Evolutionary conservation across 805 yeast genomes (phyloP).

Genomic region (Starmerella ratchasimensis): DNA sequence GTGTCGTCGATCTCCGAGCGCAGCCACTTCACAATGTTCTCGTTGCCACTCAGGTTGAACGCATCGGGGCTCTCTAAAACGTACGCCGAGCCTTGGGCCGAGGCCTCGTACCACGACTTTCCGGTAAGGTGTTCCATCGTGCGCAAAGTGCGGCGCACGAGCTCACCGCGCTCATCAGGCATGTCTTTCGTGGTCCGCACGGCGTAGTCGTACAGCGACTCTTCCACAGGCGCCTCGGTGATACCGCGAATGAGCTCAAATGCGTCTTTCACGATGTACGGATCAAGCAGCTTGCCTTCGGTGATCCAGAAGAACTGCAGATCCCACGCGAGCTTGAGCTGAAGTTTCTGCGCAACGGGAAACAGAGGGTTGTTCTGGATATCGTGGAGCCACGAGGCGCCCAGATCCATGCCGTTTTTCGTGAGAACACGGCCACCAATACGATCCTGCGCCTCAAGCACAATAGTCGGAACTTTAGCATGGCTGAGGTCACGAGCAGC

Average conservation of each 20-base stretch:
- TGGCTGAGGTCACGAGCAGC: slow-evolving; percentile 44
- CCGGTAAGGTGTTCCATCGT: slow-evolving; percentile 71
- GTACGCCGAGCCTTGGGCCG: slow-evolving; percentile 53
- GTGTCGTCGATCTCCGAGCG: slow-evolving; percentile 28
- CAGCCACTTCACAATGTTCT: slow-evolving; percentile 35
- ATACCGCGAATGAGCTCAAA: not conserved
- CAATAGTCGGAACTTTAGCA: slow-evolving; percentile 34
- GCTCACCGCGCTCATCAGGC: not conserved
- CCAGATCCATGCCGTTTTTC: slow-evolving; percentile 47
- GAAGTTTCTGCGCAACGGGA: slow-evolving; percentile 2
- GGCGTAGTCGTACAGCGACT: slow-evolving; percentile 3
- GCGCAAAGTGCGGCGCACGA: slow-evolving; percentile 3
- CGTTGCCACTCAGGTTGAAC: slow-evolving; percentile 47
- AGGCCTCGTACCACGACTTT: slow-evolving; percentile 45
- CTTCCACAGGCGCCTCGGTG: not conserved
- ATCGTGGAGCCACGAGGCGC: slow-evolving; percentile 88
- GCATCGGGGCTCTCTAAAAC: slow-evolving; percentile 56
- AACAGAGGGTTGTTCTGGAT: slow-evolving; percentile 48
- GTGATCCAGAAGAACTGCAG: not conserved
- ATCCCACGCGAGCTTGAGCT: slow-evolving; percentile 4
- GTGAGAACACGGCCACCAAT: slow-evolving; percentile 57
- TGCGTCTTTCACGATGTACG: slow-evolving; percentile 1
- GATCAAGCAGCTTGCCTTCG: not conserved
- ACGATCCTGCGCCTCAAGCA: slow-evolving; percentile 54
- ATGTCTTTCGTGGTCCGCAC: not conserved